Evolutionary conservation across 164 flowering plant genomes (phyloP).

Genomic region (Saururus chinensis): DNA sequence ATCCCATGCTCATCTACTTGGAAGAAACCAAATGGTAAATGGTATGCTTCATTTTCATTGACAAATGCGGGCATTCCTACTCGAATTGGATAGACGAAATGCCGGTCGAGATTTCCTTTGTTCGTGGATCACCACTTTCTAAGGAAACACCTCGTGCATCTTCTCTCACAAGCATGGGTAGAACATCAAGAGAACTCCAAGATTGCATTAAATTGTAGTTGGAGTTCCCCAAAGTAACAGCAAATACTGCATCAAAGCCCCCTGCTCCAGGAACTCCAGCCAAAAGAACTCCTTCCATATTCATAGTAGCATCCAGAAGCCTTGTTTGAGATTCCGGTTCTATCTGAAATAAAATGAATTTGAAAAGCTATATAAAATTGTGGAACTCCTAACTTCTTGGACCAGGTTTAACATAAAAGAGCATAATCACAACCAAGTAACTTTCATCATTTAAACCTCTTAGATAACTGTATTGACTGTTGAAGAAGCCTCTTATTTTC

Average conservation of each 20-base stretch:
- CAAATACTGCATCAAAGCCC: conserved; percentile 94
- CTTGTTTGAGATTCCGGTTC: conserved; percentile 90
- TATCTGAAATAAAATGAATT: conserved; percentile 41
- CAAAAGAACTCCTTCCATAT: conserved; percentile 76
- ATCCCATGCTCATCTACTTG: neutral
- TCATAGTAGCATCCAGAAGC: conserved; percentile 82
- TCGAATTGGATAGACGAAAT: conserved; percentile 42
- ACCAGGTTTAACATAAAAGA: no score
- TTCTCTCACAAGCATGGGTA: conserved; percentile 86
- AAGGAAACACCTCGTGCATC: conserved; percentile 78
- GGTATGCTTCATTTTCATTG: neutral
- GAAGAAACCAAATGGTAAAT: neutral
- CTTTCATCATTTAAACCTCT: no score
- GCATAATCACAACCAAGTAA: no score
- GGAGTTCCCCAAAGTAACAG: conserved; percentile 71
- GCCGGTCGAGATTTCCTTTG: conserved; percentile 39
- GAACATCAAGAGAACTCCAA: conserved; percentile 74
- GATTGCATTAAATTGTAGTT: conserved; percentile 34
- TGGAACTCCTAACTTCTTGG: no score
- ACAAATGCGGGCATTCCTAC: neutral
- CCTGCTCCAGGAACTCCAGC: conserved; percentile 99
- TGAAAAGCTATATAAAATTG: neutral
- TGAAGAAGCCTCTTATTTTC: no score
- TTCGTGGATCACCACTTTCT: conserved; percentile 77
- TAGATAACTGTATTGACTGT: no score